phyloP scores from a whole-genome alignment of 345 rosid genomes.

The Geranium brycei region DNA sequence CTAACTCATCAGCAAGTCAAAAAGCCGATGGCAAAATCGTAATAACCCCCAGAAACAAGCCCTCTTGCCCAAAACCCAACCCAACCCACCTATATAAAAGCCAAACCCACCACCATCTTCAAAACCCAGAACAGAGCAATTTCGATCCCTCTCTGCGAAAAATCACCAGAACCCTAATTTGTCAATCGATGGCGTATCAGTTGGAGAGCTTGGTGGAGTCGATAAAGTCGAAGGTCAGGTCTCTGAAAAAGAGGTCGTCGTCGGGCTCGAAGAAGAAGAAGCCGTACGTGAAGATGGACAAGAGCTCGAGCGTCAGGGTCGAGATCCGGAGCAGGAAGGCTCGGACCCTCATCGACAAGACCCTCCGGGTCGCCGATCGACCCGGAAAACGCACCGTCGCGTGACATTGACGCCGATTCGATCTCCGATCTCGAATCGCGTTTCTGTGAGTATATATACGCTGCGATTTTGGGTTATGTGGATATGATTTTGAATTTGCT shows the following conservation, averaged over 20 bases:
- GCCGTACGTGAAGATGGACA: conserved; percentile 77
- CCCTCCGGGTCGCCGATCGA: conserved; percentile 62
- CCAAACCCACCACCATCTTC: no score
- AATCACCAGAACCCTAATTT: no score
- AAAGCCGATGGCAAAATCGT: no score
- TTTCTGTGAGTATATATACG: no score
- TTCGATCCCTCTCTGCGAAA: no score
- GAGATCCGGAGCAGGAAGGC: conserved; percentile 94
- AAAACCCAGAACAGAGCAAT: no score
- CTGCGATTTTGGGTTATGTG: no score
- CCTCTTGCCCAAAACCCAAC: no score
- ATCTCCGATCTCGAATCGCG: background rate
- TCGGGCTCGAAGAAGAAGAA: conserved; percentile 28
- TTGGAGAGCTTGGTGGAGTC: conserved; percentile 66
- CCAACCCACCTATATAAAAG: no score
- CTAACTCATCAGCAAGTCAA: no score
- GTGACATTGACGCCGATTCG: background rate
- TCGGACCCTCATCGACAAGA: conserved; percentile 59
- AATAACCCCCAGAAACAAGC: no score
- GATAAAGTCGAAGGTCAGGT: conserved; percentile 73
- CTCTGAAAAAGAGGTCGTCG: conserved; percentile 27
- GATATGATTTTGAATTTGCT: no score
- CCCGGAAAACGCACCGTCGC: conserved; percentile 48
- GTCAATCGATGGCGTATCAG: conserved; percentile 47
- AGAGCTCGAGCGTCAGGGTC: conserved; percentile 83